A percentile compares a stretch with the other conserved stretches of the same genome.
Evolutionary conservation across 176 grass and related monocot genomes (phyloP).

Genomic region (Oryza glumipatula): DNA sequence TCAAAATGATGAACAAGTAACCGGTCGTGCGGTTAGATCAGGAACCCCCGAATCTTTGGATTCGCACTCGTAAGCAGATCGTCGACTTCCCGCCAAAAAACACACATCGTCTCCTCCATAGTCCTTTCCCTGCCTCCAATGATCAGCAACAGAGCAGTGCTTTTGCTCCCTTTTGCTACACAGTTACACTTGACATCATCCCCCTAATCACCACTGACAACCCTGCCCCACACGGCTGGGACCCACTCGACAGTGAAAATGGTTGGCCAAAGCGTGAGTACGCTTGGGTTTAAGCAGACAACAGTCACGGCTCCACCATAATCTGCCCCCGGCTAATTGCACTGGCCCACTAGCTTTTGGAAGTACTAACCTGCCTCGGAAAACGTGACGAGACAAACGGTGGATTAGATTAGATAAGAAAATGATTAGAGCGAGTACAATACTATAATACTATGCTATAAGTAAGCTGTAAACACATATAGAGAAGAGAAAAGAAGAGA

Average conservation of each 20-base stretch:
- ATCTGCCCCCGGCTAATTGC: not conserved
- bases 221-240: not conserved
- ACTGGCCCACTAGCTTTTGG: slow-evolving; percentile 44
- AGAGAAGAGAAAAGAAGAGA: too few species aligned
- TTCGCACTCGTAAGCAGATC: not conserved
- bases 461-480: too few species aligned
- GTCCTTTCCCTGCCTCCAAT: slow-evolving; percentile 32
- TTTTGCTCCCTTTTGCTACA: not conserved
- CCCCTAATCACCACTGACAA: not conserved
- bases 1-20: slow-evolving; percentile 25
- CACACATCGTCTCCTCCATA: not conserved
- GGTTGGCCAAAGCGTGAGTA: not conserved
- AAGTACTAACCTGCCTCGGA: slow-evolving; percentile 9
- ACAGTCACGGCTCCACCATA: not conserved
- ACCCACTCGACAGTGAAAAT: slow-evolving; percentile 6
- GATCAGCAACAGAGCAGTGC: not conserved
- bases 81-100: slow-evolving; percentile 47
- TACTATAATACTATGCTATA: too few species aligned
- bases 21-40: slow-evolving; percentile 30
- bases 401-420: not conserved
- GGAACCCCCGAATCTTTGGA: slow-evolving; percentile 25
- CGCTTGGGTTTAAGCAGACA: slow-evolving; percentile 1
- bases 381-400: slow-evolving; percentile 26
- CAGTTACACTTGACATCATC: not conserved
- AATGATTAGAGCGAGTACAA: not conserved